Evolutionary conservation across 2,329 filamentous ascomycete species (phyloP), one percentile per base, ranked within the genome.

Genomic region (Cercospora zeina): DNA sequence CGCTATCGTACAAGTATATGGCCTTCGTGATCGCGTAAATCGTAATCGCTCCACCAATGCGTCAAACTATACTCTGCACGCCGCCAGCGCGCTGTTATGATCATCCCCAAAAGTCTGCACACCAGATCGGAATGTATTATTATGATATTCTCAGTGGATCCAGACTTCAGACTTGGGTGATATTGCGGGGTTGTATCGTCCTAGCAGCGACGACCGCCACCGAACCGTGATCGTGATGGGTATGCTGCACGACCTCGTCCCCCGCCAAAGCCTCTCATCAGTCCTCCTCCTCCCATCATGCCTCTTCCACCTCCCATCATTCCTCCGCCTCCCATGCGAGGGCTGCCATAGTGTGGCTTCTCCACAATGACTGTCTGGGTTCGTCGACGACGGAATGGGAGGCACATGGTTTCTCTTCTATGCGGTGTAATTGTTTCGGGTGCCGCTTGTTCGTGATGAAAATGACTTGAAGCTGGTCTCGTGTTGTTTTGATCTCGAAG

Each of bases 271-370:
- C 49, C 31, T 21, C 49, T 16, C 49, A 33, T 53, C 49, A 33
- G 33, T n/a, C 49, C 42, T 47, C 42, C 10, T 11, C 49, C 49
- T 53, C 49, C 49, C 31, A 34, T 34, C 49, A 51, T 51, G 5
- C 49, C 47, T 27, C 27, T 24, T 27, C 27, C 21, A 10, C 45
- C 45, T 42, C 37, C 37, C 45, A 50, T 50, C 21, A 50, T 50
- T 50, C 24, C 31, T 31, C 49, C 31, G 30, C 49, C 49, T 33
- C 49, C 49, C 49, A 34, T 33, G 49, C 49, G 27, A 16, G 49
- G 31, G 49, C 49, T 53, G 9, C 27, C 31, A 34, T 53, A 53
- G 49, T 24, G 30, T 53, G 49, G 31, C 49, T 53, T 53, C 11
- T 53, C 49, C 31, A 33, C 49, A n/a, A 53, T 24, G 27, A 53